These are phyloP conservation scores for Linnemannia zychae DNA, from an alignment of 192 early-diverging fungal genomes.

Conservation along the genomic window DNA sequence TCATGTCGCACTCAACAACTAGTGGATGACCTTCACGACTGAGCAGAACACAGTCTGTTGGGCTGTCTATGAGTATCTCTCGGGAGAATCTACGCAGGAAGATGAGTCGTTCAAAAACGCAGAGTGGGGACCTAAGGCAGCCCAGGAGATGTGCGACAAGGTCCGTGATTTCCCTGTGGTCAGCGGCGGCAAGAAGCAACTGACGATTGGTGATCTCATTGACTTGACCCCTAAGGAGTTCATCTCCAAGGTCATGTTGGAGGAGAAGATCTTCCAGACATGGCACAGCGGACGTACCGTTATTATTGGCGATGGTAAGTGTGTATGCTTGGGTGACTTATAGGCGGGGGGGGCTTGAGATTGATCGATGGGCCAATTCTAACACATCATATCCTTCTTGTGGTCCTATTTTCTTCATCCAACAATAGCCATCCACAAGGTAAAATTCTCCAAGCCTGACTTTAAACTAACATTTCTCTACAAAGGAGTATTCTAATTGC, in stretches of 20 bases:
- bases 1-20: neutral
- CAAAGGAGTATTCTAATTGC: no score
- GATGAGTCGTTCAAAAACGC: neutral
- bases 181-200: neutral
- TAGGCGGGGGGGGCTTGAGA: no score
- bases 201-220: conserved; percentile 13
- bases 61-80: conserved; percentile 10
- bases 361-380: no score
- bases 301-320: conserved; percentile 22
- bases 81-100: neutral
- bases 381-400: no score
- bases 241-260: conserved; percentile 1
- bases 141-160: neutral
- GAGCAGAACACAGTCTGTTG: conserved; percentile 5
- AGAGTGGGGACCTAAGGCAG: conserved; percentile 23
- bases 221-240: neutral
- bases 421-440: no score
- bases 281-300: conserved; percentile 8
- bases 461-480: no score
- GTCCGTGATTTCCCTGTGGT: neutral
- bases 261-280: conserved; percentile 21
- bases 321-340: neutral
- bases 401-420: no score
- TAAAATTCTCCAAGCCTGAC: no score
- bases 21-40: conserved; percentile 22